Evolutionary conservation across 2,329 filamentous ascomycete species (phyloP).

Genomic region (Diaporthe citri): DNA sequence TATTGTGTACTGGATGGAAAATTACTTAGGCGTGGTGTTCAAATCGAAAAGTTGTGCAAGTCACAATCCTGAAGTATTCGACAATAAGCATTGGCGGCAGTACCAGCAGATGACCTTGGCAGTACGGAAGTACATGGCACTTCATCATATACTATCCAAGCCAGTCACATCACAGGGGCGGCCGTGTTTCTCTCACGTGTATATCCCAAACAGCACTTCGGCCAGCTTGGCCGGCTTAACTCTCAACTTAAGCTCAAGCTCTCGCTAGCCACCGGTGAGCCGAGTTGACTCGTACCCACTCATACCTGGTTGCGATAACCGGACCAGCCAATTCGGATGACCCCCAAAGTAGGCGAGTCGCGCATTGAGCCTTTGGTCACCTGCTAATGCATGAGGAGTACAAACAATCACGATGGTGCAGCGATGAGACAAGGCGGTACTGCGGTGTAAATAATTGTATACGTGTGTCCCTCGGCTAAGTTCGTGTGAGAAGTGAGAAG

Average conservation of each 20-base stretch:
- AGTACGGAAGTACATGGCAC: not conserved
- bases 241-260: conserved; percentile 21
- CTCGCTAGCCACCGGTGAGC: not conserved
- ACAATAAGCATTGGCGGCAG: not conserved
- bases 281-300: conserved; percentile 14
- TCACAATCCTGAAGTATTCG: not conserved
- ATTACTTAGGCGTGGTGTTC: not conserved
- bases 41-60: not conserved
- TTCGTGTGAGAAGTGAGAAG: too few relatives aligned
- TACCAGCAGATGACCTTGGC: too few relatives aligned
- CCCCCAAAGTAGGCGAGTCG: not conserved
- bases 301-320: not conserved
- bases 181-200: not conserved
- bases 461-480: not conserved
- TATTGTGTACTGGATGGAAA: not conserved
- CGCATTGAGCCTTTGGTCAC: not conserved
- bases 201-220: conserved; percentile 4
- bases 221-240: not conserved
- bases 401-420: not conserved
- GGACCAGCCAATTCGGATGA: not conserved
- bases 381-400: not conserved
- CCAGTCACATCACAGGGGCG: not conserved
- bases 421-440: not conserved
- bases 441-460: not conserved
- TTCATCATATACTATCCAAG: not conserved